Conservation (phyloP, 371 early-diverging fungal species). For the Smittium mucronatum region DNA sequence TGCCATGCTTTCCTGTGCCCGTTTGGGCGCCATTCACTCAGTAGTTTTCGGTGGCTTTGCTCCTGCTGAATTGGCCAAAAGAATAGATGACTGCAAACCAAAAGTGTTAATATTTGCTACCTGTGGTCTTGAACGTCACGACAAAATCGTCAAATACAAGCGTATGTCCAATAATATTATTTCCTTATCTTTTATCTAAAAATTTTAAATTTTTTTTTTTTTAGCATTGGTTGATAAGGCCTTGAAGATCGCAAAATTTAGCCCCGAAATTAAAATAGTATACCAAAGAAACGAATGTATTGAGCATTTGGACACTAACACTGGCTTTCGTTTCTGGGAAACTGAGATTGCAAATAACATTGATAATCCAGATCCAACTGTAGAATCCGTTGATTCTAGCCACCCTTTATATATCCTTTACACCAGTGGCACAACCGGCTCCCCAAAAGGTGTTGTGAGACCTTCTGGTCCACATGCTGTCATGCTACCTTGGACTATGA, state of each 20-base stretch:
- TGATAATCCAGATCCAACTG: slow-evolving; percentile 26
- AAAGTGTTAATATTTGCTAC: slow-evolving; percentile 61
- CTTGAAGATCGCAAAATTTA: slow-evolving; percentile 37
- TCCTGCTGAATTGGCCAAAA: slow-evolving; percentile 64
- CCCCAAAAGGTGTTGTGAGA: slow-evolving; percentile 82
- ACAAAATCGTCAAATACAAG: slow-evolving; percentile 29
- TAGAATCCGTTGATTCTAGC: slow-evolving; percentile 61
- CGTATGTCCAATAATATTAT: slow-evolving; percentile 56
- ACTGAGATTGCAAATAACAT: slow-evolving; percentile 35
- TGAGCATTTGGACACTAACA: slow-evolving; percentile 34
- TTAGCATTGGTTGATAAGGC: slow-evolving; percentile 56
- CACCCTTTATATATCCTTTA: slow-evolving; percentile 88
- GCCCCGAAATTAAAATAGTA: slow-evolving; percentile 40
- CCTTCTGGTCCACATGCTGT: slow-evolving; percentile 82
- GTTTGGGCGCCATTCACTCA: slow-evolving; percentile 77
- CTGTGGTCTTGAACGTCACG: slow-evolving; percentile 64
- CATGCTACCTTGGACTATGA: slow-evolving; percentile 60
- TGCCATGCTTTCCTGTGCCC: slow-evolving; percentile 84
- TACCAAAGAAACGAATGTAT: slow-evolving; percentile 44
- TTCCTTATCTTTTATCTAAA: slow-evolving; percentile 28
- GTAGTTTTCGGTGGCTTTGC: slow-evolving; percentile 86
- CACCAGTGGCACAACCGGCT: slow-evolving; percentile 79
- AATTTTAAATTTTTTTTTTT: slow-evolving; percentile 41
- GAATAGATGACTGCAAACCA: slow-evolving; percentile 66
- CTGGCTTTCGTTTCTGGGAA: slow-evolving; percentile 32